phyloP scores from a whole-genome alignment of 108 stramenopile genomes.

The Tribonema minus region DNA sequence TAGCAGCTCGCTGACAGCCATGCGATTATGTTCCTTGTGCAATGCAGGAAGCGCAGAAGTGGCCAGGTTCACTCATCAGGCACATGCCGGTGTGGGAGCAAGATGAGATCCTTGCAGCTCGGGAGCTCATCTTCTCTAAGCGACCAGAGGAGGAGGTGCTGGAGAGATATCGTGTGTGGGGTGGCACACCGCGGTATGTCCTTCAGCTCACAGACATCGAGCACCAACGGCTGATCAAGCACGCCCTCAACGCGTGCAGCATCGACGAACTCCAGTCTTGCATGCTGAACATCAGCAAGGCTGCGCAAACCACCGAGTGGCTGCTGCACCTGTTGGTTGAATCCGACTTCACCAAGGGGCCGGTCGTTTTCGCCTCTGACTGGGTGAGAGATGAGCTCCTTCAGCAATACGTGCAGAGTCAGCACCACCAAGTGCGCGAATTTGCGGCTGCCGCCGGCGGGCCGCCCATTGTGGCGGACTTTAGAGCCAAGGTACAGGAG shows the following conservation, averaged over 20 bases:
- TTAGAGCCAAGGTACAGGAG: too few relatives aligned
- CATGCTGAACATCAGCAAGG: neutral
- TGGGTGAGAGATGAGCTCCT: too few relatives aligned
- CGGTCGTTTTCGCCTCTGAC: too few relatives aligned
- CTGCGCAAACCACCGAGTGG: neutral
- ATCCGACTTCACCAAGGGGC: neutral
- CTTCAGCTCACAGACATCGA: neutral
- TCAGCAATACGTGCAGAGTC: too few relatives aligned
- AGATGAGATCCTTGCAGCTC: neutral
- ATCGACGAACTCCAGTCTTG: neutral
- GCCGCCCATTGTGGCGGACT: too few relatives aligned
- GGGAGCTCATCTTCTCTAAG: neutral
- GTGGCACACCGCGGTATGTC: neutral
- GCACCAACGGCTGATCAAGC: neutral
- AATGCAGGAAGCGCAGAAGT: neutral
- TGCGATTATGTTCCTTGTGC: neutral
- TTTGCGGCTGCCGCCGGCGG: too few relatives aligned
- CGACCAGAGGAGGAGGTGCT: neutral
- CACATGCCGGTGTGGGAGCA: neutral
- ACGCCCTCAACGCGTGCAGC: neutral
- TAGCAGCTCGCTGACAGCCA: too few relatives aligned
- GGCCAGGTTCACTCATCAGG: neutral
- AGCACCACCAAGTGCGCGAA: too few relatives aligned
- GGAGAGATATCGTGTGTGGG: neutral
- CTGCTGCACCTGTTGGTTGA: neutral